These are phyloP conservation scores for Pseudocercospora fuligena DNA, from an alignment of 2,329 filamentous ascomycete species.

Conservation along the genomic window DNA sequence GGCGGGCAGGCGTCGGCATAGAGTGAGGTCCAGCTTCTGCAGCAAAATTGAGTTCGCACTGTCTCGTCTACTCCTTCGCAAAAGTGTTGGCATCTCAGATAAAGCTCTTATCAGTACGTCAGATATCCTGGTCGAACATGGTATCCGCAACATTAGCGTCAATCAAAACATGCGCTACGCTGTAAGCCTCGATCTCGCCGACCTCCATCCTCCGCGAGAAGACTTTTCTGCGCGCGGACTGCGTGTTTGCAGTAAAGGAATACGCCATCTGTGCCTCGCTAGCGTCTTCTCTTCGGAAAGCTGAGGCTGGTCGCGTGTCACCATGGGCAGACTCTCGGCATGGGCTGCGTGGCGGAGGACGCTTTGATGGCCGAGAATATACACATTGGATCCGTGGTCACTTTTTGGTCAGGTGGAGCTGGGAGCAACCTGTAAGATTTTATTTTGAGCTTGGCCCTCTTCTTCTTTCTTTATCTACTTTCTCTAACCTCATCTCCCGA, in stretches of 20 bases:
- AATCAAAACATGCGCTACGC: background rate
- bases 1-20: conserved; percentile 12
- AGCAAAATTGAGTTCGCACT: background rate
- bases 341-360: background rate
- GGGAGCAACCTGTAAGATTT: conserved; percentile 15
- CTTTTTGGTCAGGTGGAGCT: conserved; percentile 14
- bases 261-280: conserved; percentile 3
- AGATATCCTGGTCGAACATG: background rate
- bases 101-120: conserved; percentile 1
- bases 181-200: conserved; percentile 11
- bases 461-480: conserved; percentile 3
- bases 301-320: conserved; percentile 14
- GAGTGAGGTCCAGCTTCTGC: conserved; percentile 11
- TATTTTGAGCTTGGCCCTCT: conserved; percentile 11
- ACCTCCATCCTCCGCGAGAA: conserved; percentile 11
- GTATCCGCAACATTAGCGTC: background rate
- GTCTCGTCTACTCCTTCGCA: background rate
- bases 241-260: conserved; percentile 10
- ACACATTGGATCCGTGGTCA: conserved; percentile 8
- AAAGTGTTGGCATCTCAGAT: conserved; percentile 3
- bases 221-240: conserved; percentile 6
- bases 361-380: background rate
- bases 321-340: conserved; percentile 14
- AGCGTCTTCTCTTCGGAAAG: background rate
- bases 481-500: background rate